Percentiles rank a stretch among this genome's conserved stretches.
phyloP scores from a whole-genome alignment of 2,329 filamentous ascomycete genomes.

The Sclerotiophoma versabilis region DNA sequence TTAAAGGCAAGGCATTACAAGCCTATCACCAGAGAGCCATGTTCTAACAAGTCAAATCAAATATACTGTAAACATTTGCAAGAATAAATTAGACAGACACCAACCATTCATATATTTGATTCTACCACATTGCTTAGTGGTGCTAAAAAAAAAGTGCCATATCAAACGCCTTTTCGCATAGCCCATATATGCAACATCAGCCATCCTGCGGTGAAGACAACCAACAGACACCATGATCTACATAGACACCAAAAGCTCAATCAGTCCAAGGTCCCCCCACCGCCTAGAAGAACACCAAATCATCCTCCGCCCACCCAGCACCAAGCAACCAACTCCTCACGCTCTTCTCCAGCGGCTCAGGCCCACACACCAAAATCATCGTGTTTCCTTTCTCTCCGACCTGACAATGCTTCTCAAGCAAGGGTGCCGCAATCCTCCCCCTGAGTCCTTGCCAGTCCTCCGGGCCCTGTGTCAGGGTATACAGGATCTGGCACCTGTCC shows the following conservation, averaged over 20 bases:
- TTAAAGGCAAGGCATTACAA: too few relatives aligned
- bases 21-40: too few relatives aligned
- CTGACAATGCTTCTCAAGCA: conserved; percentile 67
- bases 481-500: conserved; percentile 68
- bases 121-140: too few relatives aligned
- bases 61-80: too few relatives aligned
- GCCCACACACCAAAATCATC: conserved; percentile 81
- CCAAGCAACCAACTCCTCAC: conserved; percentile 63
- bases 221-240: not conserved
- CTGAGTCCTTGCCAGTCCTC: conserved; percentile 71
- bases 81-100: too few relatives aligned
- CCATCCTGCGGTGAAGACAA: not conserved
- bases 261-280: not conserved
- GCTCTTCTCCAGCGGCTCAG: conserved; percentile 74
- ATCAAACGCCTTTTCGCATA: not conserved
- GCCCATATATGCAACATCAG: not conserved
- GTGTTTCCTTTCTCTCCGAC: conserved; percentile 56
- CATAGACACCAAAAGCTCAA: too few relatives aligned
- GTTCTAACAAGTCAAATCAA: not conserved
- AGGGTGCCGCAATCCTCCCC: conserved; percentile 69
- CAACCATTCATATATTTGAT: too few relatives aligned
- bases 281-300: conserved; percentile 75
- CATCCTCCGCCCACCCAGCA: conserved; percentile 74
- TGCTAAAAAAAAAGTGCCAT: too few relatives aligned
- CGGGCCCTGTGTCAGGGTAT: conserved; percentile 71